Evolutionary conservation across 202 grass and related monocot genomes (phyloP).

Genomic region (Saccharum hybrid): DNA sequence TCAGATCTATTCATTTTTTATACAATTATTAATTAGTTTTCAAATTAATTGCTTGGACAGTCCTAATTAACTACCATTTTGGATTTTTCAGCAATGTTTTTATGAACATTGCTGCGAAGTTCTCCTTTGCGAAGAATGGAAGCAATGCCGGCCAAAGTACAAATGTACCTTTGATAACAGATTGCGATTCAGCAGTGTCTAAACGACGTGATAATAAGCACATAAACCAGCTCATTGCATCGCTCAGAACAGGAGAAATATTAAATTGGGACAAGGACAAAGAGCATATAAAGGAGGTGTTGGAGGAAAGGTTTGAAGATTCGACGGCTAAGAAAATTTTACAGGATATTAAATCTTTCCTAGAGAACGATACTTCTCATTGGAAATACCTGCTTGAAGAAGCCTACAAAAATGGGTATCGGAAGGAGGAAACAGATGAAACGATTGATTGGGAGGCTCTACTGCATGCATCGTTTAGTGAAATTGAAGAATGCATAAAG

Average conservation of each 20-base stretch:
- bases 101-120: neutral
- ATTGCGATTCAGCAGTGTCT: neutral
- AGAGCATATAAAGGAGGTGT: neutral
- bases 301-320: neutral
- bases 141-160: neutral
- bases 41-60: neutral
- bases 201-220: too few species aligned
- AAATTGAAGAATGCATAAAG: neutral
- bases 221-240: neutral
- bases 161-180: neutral
- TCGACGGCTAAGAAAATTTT: neutral
- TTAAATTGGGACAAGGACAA: neutral
- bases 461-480: neutral
- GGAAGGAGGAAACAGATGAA: neutral
- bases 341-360: neutral
- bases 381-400: neutral
- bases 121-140: neutral
- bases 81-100: neutral
- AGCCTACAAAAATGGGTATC: neutral
- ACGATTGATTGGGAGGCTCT: constrained; percentile 14
- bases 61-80: neutral
- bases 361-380: neutral
- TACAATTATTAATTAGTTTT: too few species aligned
- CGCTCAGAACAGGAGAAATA: neutral
- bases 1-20: neutral